Conservation (phyloP, 2,329 filamentous ascomycete species). For the Boeremia exigua region DNA sequence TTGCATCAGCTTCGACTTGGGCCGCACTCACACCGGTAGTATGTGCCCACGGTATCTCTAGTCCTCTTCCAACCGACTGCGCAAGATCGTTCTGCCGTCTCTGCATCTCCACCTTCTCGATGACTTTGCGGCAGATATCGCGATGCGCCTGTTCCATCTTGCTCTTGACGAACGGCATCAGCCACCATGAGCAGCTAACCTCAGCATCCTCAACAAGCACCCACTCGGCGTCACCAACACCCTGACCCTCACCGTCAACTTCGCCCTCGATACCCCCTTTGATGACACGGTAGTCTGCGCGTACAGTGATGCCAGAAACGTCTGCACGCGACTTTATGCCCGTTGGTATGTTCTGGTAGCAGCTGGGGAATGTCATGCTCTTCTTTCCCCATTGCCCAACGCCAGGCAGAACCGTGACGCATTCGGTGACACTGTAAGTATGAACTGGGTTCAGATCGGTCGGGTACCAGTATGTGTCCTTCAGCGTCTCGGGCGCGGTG, state of each 20-base stretch:
- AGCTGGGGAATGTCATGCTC: slow-evolving; percentile 38
- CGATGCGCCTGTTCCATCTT: slow-evolving; percentile 44
- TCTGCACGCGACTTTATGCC: slow-evolving; percentile 44
- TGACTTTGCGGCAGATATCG: slow-evolving; percentile 42
- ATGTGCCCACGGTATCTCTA: background rate
- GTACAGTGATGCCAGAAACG: slow-evolving; percentile 35
- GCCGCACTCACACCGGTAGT: background rate
- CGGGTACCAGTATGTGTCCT: slow-evolving; percentile 47
- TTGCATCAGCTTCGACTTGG: slow-evolving; percentile 18
- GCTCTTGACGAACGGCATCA: slow-evolving; percentile 45
- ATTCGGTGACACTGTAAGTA: slow-evolving; percentile 42
- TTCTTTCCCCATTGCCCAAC: slow-evolving; percentile 41
- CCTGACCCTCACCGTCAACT: slow-evolving; percentile 41
- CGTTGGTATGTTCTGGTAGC: slow-evolving; percentile 42
- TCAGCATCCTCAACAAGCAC: slow-evolving; percentile 46
- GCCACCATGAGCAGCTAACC: slow-evolving; percentile 41
- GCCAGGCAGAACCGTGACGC: slow-evolving; percentile 37
- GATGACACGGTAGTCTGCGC: slow-evolving; percentile 43
- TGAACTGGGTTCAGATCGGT: slow-evolving; percentile 34
- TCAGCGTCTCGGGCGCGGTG: slow-evolving; percentile 31
- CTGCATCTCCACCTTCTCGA: slow-evolving; percentile 40
- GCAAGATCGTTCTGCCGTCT: slow-evolving; percentile 27
- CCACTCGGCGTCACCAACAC: slow-evolving; percentile 41
- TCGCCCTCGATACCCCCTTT: slow-evolving; percentile 32
- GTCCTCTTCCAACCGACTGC: slow-evolving; percentile 24